These are phyloP conservation scores for Asterophora lycoperdoides DNA, from an alignment of 768 basidiomycete genomes.

Conservation along the genomic window DNA sequence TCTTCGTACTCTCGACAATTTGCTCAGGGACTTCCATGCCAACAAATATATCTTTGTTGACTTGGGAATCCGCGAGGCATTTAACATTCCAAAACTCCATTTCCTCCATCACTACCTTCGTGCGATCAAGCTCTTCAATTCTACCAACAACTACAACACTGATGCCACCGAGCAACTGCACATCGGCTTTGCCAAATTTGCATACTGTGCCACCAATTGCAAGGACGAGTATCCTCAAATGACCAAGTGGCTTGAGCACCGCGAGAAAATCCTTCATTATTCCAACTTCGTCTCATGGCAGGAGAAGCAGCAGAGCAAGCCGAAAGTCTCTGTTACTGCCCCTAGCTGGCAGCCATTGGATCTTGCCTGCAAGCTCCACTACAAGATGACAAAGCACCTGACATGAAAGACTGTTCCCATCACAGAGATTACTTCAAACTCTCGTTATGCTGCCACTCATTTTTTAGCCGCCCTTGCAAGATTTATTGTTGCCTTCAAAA, in stretches of 20 bases:
- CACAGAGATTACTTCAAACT: too few relatives aligned
- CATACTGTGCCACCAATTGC: constrained; percentile 25
- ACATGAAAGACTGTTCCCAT: too few relatives aligned
- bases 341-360: constrained; percentile 12
- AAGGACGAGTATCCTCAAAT: constrained; percentile 34
- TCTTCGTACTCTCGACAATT: constrained; percentile 21
- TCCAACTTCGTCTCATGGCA: constrained; percentile 25
- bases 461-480: constrained; percentile 13
- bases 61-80: constrained; percentile 28
- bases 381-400: too few relatives aligned
- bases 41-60: constrained; percentile 33
- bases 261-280: constrained; percentile 27
- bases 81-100: constrained; percentile 43
- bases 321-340: constrained; percentile 1
- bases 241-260: constrained; percentile 32
- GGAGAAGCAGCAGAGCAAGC: constrained; percentile 6
- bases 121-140: constrained; percentile 27
- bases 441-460: too few relatives aligned
- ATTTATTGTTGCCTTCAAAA: constrained; percentile 19
- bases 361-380: background rate
- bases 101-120: constrained; percentile 28
- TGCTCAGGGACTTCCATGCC: constrained; percentile 31
- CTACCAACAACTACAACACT: constrained; percentile 37
- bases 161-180: constrained; percentile 16
- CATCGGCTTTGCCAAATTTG: background rate